A percentile compares a stretch with the other conserved stretches of the same genome.
phyloP scores from a whole-genome alignment of 768 basidiomycete genomes.

The Psilocybe azurescens region DNA sequence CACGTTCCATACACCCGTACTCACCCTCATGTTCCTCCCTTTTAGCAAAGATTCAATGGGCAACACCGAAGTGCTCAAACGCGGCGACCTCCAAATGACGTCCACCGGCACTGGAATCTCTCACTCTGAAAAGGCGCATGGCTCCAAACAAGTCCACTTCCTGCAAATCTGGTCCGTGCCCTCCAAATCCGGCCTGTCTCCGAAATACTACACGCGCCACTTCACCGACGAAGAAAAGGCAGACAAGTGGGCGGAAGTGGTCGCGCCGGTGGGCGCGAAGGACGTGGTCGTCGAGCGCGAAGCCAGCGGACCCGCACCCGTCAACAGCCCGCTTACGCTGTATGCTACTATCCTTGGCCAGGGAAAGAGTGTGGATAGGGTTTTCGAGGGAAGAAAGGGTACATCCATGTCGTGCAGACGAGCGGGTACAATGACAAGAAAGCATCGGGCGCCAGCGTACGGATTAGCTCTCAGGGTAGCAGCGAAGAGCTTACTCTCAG shows the following conservation, averaged over 20 bases:
- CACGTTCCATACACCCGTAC: neutral
- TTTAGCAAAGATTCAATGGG: conserved; percentile 89
- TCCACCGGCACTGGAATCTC: conserved; percentile 92
- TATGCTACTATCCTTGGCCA: conserved; percentile 78
- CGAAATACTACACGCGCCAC: conserved; percentile 88
- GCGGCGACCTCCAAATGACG: conserved; percentile 91
- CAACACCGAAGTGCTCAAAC: conserved; percentile 86
- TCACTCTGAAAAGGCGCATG: conserved; percentile 67
- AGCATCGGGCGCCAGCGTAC: conserved; percentile 63
- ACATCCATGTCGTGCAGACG: conserved; percentile 86
- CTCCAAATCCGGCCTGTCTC: conserved; percentile 51
- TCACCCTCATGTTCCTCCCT: neutral
- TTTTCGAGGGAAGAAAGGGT: conserved; percentile 65
- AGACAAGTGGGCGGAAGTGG: conserved; percentile 72
- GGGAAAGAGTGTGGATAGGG: conserved; percentile 56
- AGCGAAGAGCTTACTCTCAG: too few relatives aligned
- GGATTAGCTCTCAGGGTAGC: too few relatives aligned
- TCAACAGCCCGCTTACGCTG: conserved; percentile 69
- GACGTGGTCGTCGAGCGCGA: conserved; percentile 70
- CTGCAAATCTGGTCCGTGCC: conserved; percentile 60
- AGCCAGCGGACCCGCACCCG: conserved; percentile 80
- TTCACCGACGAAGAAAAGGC: conserved; percentile 85
- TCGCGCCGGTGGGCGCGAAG: conserved; percentile 66
- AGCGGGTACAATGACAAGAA: conserved; percentile 74
- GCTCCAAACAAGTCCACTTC: conserved; percentile 50